Conservation (phyloP, 805 yeast species). For the Blastobotrys americana region DNA sequence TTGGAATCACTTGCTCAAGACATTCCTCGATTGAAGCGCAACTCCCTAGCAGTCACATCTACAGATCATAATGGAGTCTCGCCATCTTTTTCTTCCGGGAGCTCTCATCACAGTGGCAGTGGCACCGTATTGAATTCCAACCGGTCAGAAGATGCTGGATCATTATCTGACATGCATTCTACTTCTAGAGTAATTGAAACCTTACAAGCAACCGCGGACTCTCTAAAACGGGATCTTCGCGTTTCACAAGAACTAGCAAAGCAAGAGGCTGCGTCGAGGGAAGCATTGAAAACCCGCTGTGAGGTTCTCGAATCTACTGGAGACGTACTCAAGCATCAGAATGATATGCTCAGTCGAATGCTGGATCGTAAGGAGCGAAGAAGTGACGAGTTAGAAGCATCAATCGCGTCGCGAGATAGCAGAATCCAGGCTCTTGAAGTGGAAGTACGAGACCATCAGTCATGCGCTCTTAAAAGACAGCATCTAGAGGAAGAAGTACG, state of each 20-base stretch:
- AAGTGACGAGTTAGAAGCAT: conserved; percentile 57
- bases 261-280: conserved; percentile 48
- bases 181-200: conserved; percentile 31
- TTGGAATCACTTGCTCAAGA: conserved; percentile 23
- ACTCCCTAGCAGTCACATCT: conserved; percentile 2
- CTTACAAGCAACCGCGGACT: conserved; percentile 45
- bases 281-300: conserved; percentile 30
- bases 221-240: conserved; percentile 44
- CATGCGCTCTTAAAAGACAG: conserved; percentile 34
- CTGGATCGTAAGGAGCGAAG: conserved; percentile 65
- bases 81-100: background rate
- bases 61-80: background rate
- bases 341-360: conserved; percentile 63
- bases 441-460: conserved; percentile 20
- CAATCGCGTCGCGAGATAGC: conserved; percentile 25
- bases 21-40: conserved; percentile 11
- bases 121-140: conserved; percentile 2
- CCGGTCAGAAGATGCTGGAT: conserved; percentile 5
- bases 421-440: conserved; percentile 7
- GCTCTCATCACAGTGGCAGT: conserved; percentile 7
- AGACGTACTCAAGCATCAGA: conserved; percentile 59
- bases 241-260: conserved; percentile 33
- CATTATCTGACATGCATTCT: conserved; percentile 6
- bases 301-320: conserved; percentile 17
- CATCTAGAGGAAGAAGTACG: conserved; percentile 42